Evolutionary conservation across 805 yeast species (phyloP), one percentile per base, ranked within the genome.

Genomic region (Spathaspora sp.): DNA sequence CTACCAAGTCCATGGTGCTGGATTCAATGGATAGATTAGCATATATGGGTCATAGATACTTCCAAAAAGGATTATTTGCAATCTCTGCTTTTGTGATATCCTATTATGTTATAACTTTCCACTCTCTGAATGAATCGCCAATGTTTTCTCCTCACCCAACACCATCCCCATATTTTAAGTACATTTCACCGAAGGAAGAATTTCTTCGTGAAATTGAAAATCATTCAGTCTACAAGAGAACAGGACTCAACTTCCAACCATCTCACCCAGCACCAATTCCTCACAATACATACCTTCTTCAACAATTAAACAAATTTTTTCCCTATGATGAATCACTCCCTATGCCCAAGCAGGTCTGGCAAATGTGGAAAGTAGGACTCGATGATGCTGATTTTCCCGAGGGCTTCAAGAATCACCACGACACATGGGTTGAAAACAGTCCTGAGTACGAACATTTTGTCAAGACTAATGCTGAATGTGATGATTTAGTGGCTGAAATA

Each of bases 381-480:
- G 78, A 81, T 50, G 86, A 85, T 67, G 81, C 76, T 39, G 64
- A 78, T 42, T 82, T 85, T 65, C 87, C 87, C 19, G 68, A 73
- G 19, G 75, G 76, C 51, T 83, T 77, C 60, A 77, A 77, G 55
- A 77, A 72, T 54, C 85, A 81, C 52, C 87, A 83, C 65, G 72
- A 76, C 19, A 78, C 79, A 55, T 87, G 96, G 96, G 82, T 82
- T 2, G 68, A 74, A 39, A 79, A 80, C 55, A 87, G 87, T 64
- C 90, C 91, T 0, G 87, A 87, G 3, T 87, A 87, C 63, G 89
- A 81, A n/a, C 92, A 87, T 64, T 89, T 85, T 60, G 69, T 87
- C 26, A 78, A 87, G 61, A 81, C 86, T 53, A 94, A 87, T 63
- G 89, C 85, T 58, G 81, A 88, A 16, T 78, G 86, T 50, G 66